Evolutionary conservation across 1,139 yeast genomes (phyloP).

Genomic region (Taphrina communis): DNA sequence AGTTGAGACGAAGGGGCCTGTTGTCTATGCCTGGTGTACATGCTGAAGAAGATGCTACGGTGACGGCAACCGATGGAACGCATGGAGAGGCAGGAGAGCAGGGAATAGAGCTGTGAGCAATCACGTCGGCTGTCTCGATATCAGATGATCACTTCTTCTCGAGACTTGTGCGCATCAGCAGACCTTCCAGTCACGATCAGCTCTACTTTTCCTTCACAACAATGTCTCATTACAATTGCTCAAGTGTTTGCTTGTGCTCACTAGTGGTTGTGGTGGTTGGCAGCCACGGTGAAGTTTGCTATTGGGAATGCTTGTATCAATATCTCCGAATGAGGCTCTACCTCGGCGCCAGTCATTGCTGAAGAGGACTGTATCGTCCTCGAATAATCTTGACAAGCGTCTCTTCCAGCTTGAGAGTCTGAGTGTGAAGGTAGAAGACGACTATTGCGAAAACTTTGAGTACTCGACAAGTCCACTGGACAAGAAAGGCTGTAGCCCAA

Average conservation of each 20-base stretch:
- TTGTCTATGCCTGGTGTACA: constrained; percentile 10
- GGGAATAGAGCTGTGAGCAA: constrained; percentile 7
- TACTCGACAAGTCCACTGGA: not conserved
- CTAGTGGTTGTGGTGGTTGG: too few relatives aligned
- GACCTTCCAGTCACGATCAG: not conserved
- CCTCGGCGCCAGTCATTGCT: not conserved
- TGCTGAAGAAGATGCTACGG: not conserved
- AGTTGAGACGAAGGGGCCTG: constrained; percentile 37
- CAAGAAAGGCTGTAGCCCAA: constrained; percentile 6
- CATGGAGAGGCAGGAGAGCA: not conserved
- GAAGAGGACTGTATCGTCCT: not conserved
- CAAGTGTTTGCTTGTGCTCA: not conserved
- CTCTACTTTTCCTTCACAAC: not conserved
- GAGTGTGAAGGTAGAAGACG: not conserved
- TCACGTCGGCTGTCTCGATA: not conserved
- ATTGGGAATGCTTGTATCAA: not conserved
- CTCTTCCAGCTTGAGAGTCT: not conserved
- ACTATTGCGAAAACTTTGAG: not conserved
- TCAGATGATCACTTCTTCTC: too few relatives aligned
- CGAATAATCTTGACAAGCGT: not conserved
- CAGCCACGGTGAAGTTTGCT: too few relatives aligned
- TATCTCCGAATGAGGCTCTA: constrained; percentile 4
- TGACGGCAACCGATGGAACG: not conserved
- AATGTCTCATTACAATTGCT: not conserved
- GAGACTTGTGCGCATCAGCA: too few relatives aligned